These are phyloP conservation scores for Penicillium brevicompactum DNA, from an alignment of 2,329 filamentous ascomycete species.

Conservation along the genomic window DNA sequence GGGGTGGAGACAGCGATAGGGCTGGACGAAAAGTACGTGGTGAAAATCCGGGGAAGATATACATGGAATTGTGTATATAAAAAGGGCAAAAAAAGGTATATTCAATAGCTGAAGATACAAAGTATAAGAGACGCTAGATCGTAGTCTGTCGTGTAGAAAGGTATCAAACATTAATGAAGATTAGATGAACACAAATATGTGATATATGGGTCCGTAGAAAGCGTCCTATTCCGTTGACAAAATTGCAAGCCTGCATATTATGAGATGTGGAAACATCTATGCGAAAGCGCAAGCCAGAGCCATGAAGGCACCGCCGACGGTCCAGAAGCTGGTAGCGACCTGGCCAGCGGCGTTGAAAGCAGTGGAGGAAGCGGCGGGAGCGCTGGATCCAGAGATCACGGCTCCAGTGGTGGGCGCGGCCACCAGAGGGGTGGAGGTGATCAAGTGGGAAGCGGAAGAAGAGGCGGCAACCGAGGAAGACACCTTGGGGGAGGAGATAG, in stretches of 20 bases:
- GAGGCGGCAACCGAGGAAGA: constrained; percentile 15
- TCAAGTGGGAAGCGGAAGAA: constrained; percentile 13
- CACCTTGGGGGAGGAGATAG: constrained; percentile 17
- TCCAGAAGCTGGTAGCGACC: constrained; percentile 25
- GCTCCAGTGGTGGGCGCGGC: constrained; percentile 2
- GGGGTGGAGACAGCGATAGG: not conserved
- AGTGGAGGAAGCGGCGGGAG: constrained; percentile 13
- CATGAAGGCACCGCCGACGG: constrained; percentile 29
- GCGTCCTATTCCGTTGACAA: constrained; percentile 4
- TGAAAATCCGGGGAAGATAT: not conserved
- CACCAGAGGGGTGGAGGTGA: constrained; percentile 12
- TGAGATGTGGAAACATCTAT: constrained; percentile 11
- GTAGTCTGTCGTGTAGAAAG: constrained; percentile 29
- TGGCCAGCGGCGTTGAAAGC: constrained; percentile 26
- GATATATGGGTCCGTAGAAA: constrained; percentile 17
- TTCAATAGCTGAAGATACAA: constrained; percentile 16
- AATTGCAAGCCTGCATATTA: no score
- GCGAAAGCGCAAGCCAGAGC: constrained; percentile 30
- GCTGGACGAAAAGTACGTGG: not conserved
- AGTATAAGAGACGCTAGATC: constrained; percentile 23
- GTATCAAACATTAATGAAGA: constrained; percentile 29
- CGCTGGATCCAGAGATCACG: constrained; percentile 10
- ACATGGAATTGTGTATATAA: not conserved
- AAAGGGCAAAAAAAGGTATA: constrained; percentile 8
- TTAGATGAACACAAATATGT: constrained; percentile 22